Evolutionary conservation across 257 asterid genomes (phyloP), one percentile per base, ranked within the genome.

Genomic region (Echium plantagineum): DNA sequence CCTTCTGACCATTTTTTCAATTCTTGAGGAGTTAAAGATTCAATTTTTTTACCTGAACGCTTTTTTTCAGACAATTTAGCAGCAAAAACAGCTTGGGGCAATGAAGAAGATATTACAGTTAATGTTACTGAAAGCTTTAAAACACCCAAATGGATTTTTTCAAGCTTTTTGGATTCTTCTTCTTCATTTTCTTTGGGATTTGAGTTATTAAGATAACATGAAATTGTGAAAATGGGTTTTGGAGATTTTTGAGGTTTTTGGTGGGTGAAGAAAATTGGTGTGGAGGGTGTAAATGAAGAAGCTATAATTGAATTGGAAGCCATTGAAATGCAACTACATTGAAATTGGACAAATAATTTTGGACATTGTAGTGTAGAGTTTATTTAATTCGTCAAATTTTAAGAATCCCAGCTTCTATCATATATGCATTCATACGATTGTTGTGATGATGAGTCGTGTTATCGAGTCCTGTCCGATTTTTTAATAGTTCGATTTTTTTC

Each of bases 1-100:
- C 95, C 97, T 60, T 80, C 77, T 16, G 87, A 75, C 98, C 98
- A 91, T 71, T 77, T 82, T 38, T 71, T 66, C 73, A 85, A 48
- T 53, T 88, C 90, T 73, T 88, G 85, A 5, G 84, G 82, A 8
- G 85, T 78, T 66, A 84, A 69, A 19, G 87, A 75, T 55, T 84
- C 95, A 0, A 70, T 20, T 59, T 69, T 76, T 66, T 74, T 79
- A 46, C 66, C 67, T 15, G 69, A 53, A 58, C 87, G 84, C 72
- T 69, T 79, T 71, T 66, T 89, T 54, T 82, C 90, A 18, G 94
- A 79, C 7, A 83, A 76, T 74, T 80, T 88, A 47, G 94, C 94
- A 30, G 95, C 96, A 5, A 71, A 65, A 16, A 79, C 80, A 16
- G 85, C 76, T 59, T 69, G 79, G 24, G 90, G 83, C 53, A 91